phyloP scores from a whole-genome alignment of 352 stramenopile genomes.

The Globisporangium megalacanthum region DNA sequence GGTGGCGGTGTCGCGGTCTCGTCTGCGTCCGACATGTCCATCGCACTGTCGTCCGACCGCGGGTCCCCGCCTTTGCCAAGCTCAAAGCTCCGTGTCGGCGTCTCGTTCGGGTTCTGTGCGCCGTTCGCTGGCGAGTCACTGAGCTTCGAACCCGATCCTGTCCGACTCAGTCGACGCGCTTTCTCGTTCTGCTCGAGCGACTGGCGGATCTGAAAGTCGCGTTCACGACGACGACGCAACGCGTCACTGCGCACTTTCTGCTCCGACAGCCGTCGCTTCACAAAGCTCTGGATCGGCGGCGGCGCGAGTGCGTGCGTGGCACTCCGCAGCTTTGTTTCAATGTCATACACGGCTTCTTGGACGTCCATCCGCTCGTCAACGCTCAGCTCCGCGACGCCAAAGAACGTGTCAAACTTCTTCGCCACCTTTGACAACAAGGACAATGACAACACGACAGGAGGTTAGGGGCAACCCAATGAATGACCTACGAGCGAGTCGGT shows the following conservation, averaged over 20 bases:
- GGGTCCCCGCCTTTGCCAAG: constrained; percentile 3
- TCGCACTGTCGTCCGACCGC: constrained; percentile 43
- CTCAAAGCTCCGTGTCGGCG: constrained; percentile 17
- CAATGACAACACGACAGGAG: neutral
- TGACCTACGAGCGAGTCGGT: neutral
- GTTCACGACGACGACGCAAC: constrained; percentile 64
- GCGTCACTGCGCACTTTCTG: constrained; percentile 71
- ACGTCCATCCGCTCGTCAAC: constrained; percentile 51
- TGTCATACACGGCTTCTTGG: constrained; percentile 57
- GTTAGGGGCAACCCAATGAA: too few relatives aligned
- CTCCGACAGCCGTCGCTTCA: constrained; percentile 68
- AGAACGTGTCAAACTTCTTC: constrained; percentile 79
- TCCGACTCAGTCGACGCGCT: constrained; percentile 6
- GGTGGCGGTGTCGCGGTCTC: constrained; percentile 12
- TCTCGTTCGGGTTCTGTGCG: constrained; percentile 12
- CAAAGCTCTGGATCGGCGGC: constrained; percentile 82
- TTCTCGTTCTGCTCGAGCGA: constrained; percentile 46
- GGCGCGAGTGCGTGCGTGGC: constrained; percentile 39
- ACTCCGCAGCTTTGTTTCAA: constrained; percentile 54
- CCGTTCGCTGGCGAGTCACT: constrained; percentile 12
- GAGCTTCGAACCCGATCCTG: constrained; percentile 8
- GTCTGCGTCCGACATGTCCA: constrained; percentile 64
- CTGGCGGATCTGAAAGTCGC: constrained; percentile 66
- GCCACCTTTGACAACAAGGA: constrained; percentile 28
- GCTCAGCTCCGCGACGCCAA: constrained; percentile 40